phyloP scores from a whole-genome alignment of 148 eudicot genomes.

The Chenopodium suecicum region DNA sequence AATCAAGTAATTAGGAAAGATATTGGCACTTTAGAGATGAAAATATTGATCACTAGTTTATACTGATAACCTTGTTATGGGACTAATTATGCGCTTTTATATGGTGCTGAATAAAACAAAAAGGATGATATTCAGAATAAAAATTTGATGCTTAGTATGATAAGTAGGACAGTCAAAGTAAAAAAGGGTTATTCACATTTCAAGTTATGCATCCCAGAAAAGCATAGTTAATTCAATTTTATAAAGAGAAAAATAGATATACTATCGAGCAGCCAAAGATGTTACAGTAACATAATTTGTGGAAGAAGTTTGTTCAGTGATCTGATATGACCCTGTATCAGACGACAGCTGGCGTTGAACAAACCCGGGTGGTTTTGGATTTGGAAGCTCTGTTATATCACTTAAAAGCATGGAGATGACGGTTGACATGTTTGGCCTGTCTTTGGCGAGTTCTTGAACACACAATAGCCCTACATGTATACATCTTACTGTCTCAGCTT shows the following conservation, averaged over 20 bases:
- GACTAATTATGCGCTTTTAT: too few species aligned
- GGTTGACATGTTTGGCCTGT: slow-evolving; percentile 45
- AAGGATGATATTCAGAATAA: too few species aligned
- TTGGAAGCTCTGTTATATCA: slow-evolving; percentile 27
- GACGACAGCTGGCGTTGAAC: slow-evolving; percentile 9
- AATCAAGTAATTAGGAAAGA: too few species aligned
- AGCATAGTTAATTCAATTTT: not conserved
- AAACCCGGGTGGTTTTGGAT: slow-evolving; percentile 40
- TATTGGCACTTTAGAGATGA: too few species aligned
- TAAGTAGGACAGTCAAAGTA: too few species aligned
- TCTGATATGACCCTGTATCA: slow-evolving; percentile 4
- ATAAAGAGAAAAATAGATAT: not conserved
- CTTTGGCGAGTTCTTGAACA: slow-evolving; percentile 48
- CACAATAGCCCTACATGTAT: slow-evolving; percentile 52
- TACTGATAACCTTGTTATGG: too few species aligned
- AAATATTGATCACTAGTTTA: too few species aligned
- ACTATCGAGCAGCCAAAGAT: slow-evolving; percentile 13
- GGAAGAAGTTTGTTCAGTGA: slow-evolving; percentile 9
- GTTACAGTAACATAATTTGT: slow-evolving; percentile 23
- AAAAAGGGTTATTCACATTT: too few species aligned
- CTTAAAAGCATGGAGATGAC: slow-evolving; percentile 39
- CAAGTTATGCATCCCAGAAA: too few species aligned
- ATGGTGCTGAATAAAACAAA: too few species aligned
- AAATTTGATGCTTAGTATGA: too few species aligned
- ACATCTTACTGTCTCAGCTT: slow-evolving; percentile 34